These are phyloP conservation scores for Funneliformis caledonium DNA, from an alignment of 371 early-diverging fungal genomes.

Conservation along the genomic window DNA sequence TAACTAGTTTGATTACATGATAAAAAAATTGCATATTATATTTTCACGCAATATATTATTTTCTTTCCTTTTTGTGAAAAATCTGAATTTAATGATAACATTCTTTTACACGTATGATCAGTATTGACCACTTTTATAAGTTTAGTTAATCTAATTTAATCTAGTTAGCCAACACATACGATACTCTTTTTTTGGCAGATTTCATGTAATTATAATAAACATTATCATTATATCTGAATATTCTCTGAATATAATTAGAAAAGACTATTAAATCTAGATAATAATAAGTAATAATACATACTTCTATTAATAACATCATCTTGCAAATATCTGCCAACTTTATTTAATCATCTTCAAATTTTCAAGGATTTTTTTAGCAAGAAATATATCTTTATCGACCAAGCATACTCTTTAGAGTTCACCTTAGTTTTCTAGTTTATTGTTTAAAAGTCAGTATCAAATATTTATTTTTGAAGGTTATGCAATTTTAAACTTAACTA, in stretches of 20 bases:
- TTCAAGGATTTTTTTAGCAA: neutral
- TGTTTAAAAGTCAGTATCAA: neutral
- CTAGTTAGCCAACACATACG: no score
- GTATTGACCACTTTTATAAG: no score
- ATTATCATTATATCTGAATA: neutral
- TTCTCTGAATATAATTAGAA: constrained; percentile 13
- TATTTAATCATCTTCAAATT: neutral
- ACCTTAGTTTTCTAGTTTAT: neutral
- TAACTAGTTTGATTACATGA: constrained; percentile 41
- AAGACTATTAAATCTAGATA: neutral
- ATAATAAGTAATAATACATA: neutral
- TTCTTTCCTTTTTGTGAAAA: neutral
- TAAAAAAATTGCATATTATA: neutral
- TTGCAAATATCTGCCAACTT: neutral
- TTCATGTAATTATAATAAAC: neutral
- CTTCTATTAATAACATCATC: constrained; percentile 8
- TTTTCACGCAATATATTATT: neutral
- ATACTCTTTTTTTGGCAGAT: neutral
- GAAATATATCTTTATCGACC: neutral
- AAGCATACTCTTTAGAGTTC: neutral
- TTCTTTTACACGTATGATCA: neutral
- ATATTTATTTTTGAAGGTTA: neutral
- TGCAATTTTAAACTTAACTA: constrained; percentile 10
- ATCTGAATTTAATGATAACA: neutral
- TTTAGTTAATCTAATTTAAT: no score